Evolutionary conservation across 768 basidiomycete genomes (phyloP).

Genomic region (Lactifluus hygrophoroides): DNA sequence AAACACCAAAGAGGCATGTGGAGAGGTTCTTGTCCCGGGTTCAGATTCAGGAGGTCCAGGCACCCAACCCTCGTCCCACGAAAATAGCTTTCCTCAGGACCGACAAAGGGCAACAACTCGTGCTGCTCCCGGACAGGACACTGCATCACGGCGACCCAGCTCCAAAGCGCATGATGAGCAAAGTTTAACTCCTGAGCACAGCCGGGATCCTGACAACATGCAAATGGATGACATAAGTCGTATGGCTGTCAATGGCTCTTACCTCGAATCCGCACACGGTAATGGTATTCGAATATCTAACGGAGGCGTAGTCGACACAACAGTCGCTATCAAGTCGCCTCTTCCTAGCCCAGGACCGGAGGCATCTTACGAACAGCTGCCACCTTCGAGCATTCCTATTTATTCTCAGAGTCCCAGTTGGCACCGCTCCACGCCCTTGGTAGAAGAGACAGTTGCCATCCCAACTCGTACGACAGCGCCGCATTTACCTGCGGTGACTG

Average conservation of each 20-base stretch:
- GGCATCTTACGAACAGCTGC: not conserved
- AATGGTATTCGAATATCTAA: not conserved
- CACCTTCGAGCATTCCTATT: conserved; percentile 13
- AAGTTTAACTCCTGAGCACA: not conserved
- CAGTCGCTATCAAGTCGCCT: not conserved
- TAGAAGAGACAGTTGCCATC: not conserved
- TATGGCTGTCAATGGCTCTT: conserved; percentile 6
- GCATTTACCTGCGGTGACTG: not conserved
- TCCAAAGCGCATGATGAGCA: not conserved
- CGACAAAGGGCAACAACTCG: not conserved
- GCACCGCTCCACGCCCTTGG: not conserved
- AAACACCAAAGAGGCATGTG: conserved; percentile 3
- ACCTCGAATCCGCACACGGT: not conserved
- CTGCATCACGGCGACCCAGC: not conserved
- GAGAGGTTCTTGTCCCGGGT: conserved; percentile 14
- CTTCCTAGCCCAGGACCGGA: not conserved
- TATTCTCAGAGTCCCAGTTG: conserved; percentile 1
- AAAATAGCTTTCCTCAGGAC: not conserved
- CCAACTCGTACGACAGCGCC: not conserved
- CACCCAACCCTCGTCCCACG: not conserved
- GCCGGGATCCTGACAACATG: not conserved
- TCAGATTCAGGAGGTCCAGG: conserved; percentile 8
- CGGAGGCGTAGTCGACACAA: not conserved
- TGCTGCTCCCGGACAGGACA: not conserved
- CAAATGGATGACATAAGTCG: not conserved